Percentiles rank a stretch among this genome's conserved stretches.
Conservation (phyloP, 257 asterid species). For the Nicotiana otophora region DNA sequence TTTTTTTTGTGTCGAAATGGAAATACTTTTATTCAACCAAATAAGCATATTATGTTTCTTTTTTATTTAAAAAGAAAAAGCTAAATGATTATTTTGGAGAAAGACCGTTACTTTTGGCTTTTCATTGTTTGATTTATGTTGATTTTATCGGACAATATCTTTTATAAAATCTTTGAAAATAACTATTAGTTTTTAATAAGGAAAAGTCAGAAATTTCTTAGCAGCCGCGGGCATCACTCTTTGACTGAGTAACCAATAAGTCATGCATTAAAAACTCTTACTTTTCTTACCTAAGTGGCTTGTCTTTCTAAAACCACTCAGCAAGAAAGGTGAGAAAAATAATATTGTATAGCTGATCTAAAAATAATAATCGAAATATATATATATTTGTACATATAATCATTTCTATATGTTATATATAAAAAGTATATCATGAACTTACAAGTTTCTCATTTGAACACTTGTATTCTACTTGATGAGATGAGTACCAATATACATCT, state of each 20-base stretch:
- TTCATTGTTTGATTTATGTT: not conserved
- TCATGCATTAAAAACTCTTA: not conserved
- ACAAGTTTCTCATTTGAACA: no score
- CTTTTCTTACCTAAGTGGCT: not conserved
- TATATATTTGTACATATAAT: no score
- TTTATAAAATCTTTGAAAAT: not conserved
- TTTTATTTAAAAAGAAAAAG: not conserved
- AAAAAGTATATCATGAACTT: no score
- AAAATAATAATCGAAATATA: no score
- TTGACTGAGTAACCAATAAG: conserved; percentile 11
- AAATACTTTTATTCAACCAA: no score
- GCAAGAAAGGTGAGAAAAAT: no score
- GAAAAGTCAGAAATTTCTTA: not conserved
- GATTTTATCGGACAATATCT: not conserved
- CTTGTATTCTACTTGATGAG: no score
- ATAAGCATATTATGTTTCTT: not conserved
- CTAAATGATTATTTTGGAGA: not conserved
- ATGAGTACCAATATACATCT: no score
- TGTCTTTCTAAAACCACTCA: not conserved
- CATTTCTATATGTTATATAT: no score
- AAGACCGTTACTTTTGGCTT: not conserved
- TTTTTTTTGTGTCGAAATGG: not conserved
- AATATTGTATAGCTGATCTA: no score
- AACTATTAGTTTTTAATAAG: not conserved
- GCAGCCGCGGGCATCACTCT: not conserved